Base-by-base conservation (phyloP, 2,329 filamentous ascomycete species). In the Magnaporthiopsis poae region DNA sequence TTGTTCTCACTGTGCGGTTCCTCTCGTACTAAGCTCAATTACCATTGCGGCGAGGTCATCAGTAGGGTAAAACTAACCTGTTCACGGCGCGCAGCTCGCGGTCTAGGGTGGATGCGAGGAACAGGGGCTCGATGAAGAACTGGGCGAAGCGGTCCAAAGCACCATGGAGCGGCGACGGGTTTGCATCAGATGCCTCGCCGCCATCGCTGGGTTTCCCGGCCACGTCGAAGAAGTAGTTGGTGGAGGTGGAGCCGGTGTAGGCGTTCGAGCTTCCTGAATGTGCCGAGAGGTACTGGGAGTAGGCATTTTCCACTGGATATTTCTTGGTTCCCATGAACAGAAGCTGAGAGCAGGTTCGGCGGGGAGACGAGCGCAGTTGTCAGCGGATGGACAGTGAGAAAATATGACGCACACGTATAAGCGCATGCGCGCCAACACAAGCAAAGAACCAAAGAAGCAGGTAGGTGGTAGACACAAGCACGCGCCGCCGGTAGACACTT, bases 271-370 rank as follows among this genome's bases (percentile, higher is more conserved):
- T 88, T 66, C 95, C 95, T 12, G 92, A 96, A 76, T 97, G 90
- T 68, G 91, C 85, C 65, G 92, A 90, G 66, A 99, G 86, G 76
- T 96, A 99, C 75, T 94, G 89, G 73, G 91, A 92, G 81, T 99
- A 99, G 70, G 90, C 94, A 77, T 99, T 98, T 79, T 97, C 94
- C 75, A 89, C 86, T 0, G 95, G 95, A 74, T 95, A 99, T 86
- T 98, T 99, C 77, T 96, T 90, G 9, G 95, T 99, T 64, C 95
- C 95, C 95, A 99, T 98, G 80, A 99, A 99, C 31, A 99, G 81
- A 70, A 97, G 80, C 83, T 88, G 46, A 2, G 9, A 11, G 46
- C 9, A 56, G 21, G 21, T 21, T n/a, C 21, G 13, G 52, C 15
- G 18, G 46, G 33, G 61, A 35, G 33, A 62, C 8, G 39, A 56